Base-by-base conservation (phyloP, 306 rosid genomes). In the Gleditsia sinensis region DNA sequence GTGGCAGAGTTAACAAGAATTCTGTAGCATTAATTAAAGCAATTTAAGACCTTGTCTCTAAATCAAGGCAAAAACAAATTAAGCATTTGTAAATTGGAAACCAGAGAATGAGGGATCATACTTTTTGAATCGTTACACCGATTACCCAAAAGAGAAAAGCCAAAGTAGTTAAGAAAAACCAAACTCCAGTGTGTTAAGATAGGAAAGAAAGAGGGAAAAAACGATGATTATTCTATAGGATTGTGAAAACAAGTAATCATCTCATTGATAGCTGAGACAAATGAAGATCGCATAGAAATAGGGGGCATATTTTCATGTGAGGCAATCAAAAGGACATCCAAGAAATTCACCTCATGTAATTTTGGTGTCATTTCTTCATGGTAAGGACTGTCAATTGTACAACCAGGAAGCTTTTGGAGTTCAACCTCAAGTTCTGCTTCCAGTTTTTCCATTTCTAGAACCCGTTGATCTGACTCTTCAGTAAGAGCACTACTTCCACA, bases 341-440 rank as follows among this genome's bases (percentile, higher is more conserved):
- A 39, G 25, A 65, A 33, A 55, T 79, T 69, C 74, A 88, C 90
- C 88, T 81, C 72, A 10, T 25, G 60, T 51, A 79, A 24, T 65
- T 65, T 72, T 49, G 54, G 50, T 57, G 30, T 19, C 19, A 17
- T 39, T 54, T 57, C 88, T 14, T 81, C 84, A 39, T 62, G 67
- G 65, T 11, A 14, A 74, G 83, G 67, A 27, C 69, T 64, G 50
- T 89, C 89, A 14, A 68, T 17, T 17, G 80, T 59, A 79, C 85
- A 81, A 71, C 88, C 80, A 17, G 87, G 89, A 75, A 91, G 89
- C 72, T 87, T 89, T 79, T 82, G 86, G 28, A 89, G 79, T 79
- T 91, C 91, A 60, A 82, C 72, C 66, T 83, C 90, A 49, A 86
- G 86, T 82, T 91, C 92, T 50, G 87, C 92, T 81, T 89, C 94